Percentiles rank a stretch among this genome's conserved stretches.
phyloP scores from a whole-genome alignment of 495 filamentous ascomycete species.

The Lineolata rhizophorae region DNA sequence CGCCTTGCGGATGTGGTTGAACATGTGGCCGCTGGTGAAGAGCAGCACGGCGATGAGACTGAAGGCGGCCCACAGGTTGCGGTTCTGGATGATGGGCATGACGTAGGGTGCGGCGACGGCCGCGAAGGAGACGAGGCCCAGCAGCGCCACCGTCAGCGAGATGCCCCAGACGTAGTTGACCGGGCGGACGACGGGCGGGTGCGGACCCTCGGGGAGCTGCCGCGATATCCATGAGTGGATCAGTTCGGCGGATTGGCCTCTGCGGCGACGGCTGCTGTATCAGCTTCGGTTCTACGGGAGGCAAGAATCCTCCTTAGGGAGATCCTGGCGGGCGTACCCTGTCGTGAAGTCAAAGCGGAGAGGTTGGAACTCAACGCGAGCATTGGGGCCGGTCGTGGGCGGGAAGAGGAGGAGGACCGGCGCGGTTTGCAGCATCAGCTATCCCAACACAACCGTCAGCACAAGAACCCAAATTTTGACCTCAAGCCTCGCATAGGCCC shows the following conservation, averaged over 20 bases:
- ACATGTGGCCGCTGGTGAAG: slow-evolving; percentile 97
- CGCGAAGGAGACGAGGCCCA: slow-evolving; percentile 43
- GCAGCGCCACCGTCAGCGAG: slow-evolving; percentile 36
- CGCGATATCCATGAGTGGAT: slow-evolving; percentile 59
- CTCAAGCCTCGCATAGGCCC: neutral
- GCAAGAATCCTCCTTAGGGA: too few species aligned
- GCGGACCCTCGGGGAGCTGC: slow-evolving; percentile 52
- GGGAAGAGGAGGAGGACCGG: slow-evolving; percentile 77
- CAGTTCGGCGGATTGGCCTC: slow-evolving; percentile 51
- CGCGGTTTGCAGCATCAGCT: slow-evolving; percentile 90
- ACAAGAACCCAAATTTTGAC: neutral
- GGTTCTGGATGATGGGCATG: slow-evolving; percentile 68
- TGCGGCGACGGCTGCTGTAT: slow-evolving; percentile 16
- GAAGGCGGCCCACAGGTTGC: slow-evolving; percentile 82
- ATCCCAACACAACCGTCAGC: slow-evolving; percentile 4
- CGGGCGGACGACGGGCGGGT: slow-evolving; percentile 57
- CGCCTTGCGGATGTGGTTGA: slow-evolving; percentile 91
- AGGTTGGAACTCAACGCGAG: slow-evolving; percentile 45
- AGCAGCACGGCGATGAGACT: slow-evolving; percentile 78
- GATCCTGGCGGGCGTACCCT: slow-evolving; percentile 33
- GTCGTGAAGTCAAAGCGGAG: slow-evolving; percentile 64
- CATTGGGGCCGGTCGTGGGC: slow-evolving; percentile 67
- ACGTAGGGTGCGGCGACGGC: slow-evolving; percentile 65
- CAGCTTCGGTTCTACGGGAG: too few species aligned
- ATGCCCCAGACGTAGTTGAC: slow-evolving; percentile 68